Conservation (phyloP, 2,329 filamentous ascomycete species). For the Cercospora citrullina region DNA sequence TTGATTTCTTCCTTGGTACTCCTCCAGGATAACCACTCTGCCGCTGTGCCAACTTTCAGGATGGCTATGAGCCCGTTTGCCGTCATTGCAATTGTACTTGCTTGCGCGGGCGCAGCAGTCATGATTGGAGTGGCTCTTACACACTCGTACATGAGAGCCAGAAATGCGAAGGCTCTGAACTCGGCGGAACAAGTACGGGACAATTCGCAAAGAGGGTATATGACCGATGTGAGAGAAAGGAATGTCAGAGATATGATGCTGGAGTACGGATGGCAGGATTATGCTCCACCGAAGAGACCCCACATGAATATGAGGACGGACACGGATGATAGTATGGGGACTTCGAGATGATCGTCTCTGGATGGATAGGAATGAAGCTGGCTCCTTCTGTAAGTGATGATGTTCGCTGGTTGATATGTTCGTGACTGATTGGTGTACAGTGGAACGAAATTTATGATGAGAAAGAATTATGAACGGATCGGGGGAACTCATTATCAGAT, state of each 20-base stretch:
- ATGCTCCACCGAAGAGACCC: not conserved
- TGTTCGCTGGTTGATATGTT: not conserved
- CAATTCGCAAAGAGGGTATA: not conserved
- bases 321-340: not conserved
- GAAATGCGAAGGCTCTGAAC: not conserved
- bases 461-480: not conserved
- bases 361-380: not conserved
- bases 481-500: not conserved
- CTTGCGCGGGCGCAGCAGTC: not conserved
- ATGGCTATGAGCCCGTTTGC: not conserved
- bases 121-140: not conserved
- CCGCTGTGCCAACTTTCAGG: not conserved
- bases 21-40: not conserved
- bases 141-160: not conserved
- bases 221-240: not conserved
- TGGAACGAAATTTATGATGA: not conserved
- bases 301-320: not conserved
- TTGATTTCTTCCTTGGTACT: too few relatives aligned
- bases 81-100: not conserved
- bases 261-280: not conserved
- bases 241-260: not conserved
- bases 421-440: not conserved
- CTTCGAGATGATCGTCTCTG: not conserved
- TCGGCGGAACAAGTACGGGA: not conserved
- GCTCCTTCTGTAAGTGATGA: not conserved